Evolutionary conservation across 2,329 filamentous ascomycete species (phyloP), one percentile per base, ranked within the genome.

Genomic region (Beauveria scarabaeidicola): DNA sequence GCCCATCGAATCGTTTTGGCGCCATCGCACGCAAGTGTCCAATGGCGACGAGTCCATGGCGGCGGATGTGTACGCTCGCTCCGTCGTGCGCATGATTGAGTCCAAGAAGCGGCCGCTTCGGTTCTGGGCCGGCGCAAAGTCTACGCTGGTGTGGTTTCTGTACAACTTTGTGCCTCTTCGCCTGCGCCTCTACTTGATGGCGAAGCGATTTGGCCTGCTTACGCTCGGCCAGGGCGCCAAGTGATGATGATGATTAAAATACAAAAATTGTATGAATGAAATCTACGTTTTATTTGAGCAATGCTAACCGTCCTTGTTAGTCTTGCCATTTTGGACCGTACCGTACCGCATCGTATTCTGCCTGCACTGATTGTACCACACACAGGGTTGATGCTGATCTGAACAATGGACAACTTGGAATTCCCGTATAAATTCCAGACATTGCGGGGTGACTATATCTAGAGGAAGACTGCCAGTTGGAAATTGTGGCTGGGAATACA

Each of bases 81-180:
- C 19, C 2, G 61, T 65, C 6, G 59, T 64, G 13, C 38, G 44
- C 29, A 61, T 62, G 47, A 61, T 65, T 8, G 36, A 61, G n/a
- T 58, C 25, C 11, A 63, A 58, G 36, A 62, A 60, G 13, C 59
- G 50, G n/a, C 63, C 63, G 5, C 23, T 60, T 23, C 58, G 62
- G 61, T 63, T 64, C 44, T 65, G 64, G 64, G 53, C 56, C 21
- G 64, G 63, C 23, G 58, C 51, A n/a, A 61, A 53, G 21, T 17
- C 50, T 3, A 44, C 51, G 4, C 3, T 60, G 25, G 58, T 69
- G 5, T 61, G 69, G 8, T 69, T 71, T n/a, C 52, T 66, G 0
- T 63, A 64, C 27, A 60, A 55, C 11, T 43, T 67, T 19, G 51
- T 63, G 2, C 61, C 64, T 1, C 36, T 52, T 1, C 52, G 60